Evolutionary conservation across 2,329 filamentous ascomycete species (phyloP).

Genomic region (Teratosphaeria destructans): DNA sequence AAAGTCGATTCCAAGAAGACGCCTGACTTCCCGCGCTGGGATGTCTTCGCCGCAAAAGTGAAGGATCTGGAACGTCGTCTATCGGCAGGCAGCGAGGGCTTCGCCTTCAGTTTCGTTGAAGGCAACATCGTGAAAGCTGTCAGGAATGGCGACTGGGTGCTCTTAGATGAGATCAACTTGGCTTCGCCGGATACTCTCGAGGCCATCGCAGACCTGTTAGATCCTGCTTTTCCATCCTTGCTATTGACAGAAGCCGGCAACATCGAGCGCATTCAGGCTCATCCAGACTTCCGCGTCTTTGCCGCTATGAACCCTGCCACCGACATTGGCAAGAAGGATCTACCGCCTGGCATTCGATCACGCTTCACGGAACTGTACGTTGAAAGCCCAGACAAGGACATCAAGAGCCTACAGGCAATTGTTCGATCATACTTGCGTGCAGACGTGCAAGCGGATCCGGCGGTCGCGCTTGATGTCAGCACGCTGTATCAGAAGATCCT

Average conservation of each 20-base stretch:
- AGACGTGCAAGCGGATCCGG: constrained; percentile 56
- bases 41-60: constrained; percentile 62
- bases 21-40: constrained; percentile 56
- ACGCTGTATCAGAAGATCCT: constrained; percentile 84
- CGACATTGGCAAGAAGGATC: constrained; percentile 89
- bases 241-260: constrained; percentile 88
- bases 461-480: constrained; percentile 69
- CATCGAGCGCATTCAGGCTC: constrained; percentile 78
- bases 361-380: constrained; percentile 96
- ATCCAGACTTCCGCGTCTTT: constrained; percentile 90
- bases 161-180: constrained; percentile 94
- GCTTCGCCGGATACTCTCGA: constrained; percentile 91
- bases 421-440: constrained; percentile 79
- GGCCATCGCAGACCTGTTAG: constrained; percentile 80
- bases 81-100: constrained; percentile 58
- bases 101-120: constrained; percentile 93
- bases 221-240: constrained; percentile 65
- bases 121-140: constrained; percentile 95
- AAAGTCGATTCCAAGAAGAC: constrained; percentile 46
- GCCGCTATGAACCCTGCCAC: constrained; percentile 99
- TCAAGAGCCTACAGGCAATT: constrained; percentile 77
- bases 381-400: constrained; percentile 73
- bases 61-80: constrained; percentile 73
- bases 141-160: constrained; percentile 90
- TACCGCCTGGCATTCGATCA: constrained; percentile 78